phyloP scores from a whole-genome alignment of 140 eudicot genomes.

The Erigeron philadelphicus region DNA sequence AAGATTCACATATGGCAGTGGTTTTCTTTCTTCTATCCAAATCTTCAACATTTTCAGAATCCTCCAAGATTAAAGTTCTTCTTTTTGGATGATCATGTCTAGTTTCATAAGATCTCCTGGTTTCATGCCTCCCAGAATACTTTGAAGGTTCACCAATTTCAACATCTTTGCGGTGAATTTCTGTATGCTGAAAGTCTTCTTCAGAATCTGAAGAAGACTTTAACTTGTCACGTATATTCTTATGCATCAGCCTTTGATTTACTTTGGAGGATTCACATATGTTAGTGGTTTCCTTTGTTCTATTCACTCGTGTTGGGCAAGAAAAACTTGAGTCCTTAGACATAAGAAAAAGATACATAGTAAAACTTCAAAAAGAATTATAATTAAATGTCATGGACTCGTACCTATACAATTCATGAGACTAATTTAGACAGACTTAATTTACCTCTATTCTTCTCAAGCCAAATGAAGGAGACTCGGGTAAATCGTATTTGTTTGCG shows the following conservation, averaged over 20 bases:
- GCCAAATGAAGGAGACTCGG: slow-evolving; percentile 34
- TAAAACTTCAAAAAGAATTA: slow-evolving; percentile 13
- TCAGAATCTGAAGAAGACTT: slow-evolving; percentile 32
- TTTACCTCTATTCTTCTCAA: slow-evolving; percentile 31
- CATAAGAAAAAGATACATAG: slow-evolving; percentile 22
- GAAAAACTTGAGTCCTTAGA: slow-evolving; percentile 34
- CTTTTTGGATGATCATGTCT: slow-evolving; percentile 27
- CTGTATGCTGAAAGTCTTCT: slow-evolving; percentile 27
- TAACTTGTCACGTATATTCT: slow-evolving; percentile 25
- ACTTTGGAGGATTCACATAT: slow-evolving; percentile 39
- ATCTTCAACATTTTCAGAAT: slow-evolving; percentile 34
- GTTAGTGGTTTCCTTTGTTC: slow-evolving; percentile 28
- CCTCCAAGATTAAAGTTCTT: slow-evolving; percentile 25
- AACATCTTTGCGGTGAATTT: slow-evolving; percentile 14
- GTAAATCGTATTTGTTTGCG: slow-evolving; percentile 24
- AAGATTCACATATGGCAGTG: slow-evolving; percentile 37
- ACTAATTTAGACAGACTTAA: not conserved
- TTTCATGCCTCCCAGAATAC: slow-evolving; percentile 24
- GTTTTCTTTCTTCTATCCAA: slow-evolving; percentile 29
- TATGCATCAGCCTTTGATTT: slow-evolving; percentile 49
- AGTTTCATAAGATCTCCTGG: slow-evolving; percentile 15
- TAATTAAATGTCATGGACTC: not conserved
- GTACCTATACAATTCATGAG: not conserved
- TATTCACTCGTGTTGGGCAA: slow-evolving; percentile 29
- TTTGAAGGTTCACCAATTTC: slow-evolving; percentile 28